Conservation (phyloP, 345 rosid genomes). For the Gossypium rotundifolium region DNA sequence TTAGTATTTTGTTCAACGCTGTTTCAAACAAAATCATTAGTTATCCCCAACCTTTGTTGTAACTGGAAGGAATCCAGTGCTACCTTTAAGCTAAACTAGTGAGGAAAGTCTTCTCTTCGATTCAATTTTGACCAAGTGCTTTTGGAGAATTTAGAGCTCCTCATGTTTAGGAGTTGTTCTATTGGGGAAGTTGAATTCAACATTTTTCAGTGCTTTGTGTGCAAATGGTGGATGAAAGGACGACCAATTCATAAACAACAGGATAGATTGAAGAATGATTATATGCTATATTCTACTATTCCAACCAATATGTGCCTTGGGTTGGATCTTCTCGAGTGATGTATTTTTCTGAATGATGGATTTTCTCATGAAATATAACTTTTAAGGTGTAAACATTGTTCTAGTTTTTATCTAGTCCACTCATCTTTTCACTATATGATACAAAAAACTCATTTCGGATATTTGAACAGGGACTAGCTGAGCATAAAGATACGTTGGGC, state of each 20-base stretch:
- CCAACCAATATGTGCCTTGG: not conserved
- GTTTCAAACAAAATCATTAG: not conserved
- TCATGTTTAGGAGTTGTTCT: not conserved
- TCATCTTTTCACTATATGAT: not conserved
- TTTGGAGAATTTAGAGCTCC: not conserved
- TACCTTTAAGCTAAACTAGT: not conserved
- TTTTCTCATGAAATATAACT: not conserved
- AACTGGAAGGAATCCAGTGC: not conserved
- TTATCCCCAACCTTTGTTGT: not conserved
- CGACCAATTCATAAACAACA: not conserved
- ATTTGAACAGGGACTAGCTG: constrained; percentile 75
- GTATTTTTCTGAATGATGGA: not conserved
- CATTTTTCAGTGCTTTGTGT: not conserved
- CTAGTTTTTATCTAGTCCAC: not conserved
- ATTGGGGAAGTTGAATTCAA: not conserved
- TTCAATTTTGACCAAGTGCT: not conserved
- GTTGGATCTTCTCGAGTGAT: not conserved
- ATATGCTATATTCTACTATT: not conserved
- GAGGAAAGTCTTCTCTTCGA: not conserved
- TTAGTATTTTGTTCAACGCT: not conserved
- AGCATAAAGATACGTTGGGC: constrained; percentile 83
- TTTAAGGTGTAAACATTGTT: not conserved
- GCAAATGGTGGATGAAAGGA: not conserved
- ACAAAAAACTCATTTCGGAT: not conserved
- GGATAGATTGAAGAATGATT: not conserved